Base-by-base conservation (phyloP, 169 alveolate species). In the Eimeria falciformis region DNA sequence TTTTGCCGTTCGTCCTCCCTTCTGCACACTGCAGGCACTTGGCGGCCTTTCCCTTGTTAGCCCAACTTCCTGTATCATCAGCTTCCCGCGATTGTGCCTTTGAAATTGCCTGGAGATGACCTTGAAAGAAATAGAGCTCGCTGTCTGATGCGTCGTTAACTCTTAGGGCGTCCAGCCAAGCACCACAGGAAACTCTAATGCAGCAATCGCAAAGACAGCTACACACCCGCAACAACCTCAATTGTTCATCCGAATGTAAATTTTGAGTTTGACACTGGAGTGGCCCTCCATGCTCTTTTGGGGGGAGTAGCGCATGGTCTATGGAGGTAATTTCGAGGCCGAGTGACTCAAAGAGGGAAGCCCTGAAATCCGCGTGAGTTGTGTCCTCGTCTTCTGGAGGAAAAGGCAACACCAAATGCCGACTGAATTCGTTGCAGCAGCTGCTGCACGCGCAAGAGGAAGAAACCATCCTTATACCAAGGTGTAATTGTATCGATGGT, bases 101-200 rank as follows among this genome's bases (percentile, higher is more conserved):
- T 56, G 27, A 68, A n/a, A 37, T 29, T 21, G 46, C 17, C 27
- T 50, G 88, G 50, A 78, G 58, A 40, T 78, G 71, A 12, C 47
- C 73, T 71, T 78, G 53, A 14, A 78, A 78, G 88, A 78, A 78
- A 27, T 78, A 78, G 71, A 78, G 43, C 25, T 78, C 68, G 17
- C 88, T 78, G 50, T 78, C 88, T 3, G 88, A 25, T 12, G 71
- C 88, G 47, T 78, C 37, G 47, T 50, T 33, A 5, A 78, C 88
- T 9, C 88, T 68, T 27, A 78, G 88, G 27, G 88, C 88, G 73
- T 78, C 88, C 2, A 78, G 88, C 71, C 88, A 78, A 2, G 62
- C 40, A 33, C 88, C 88, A 62, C 68, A 78, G 33, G 56, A 27
- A 12, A 53, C 88, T 7, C 68, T 68, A 4, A 78, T 53, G 25